These are phyloP conservation scores for Boehmeria nivea DNA, from an alignment of 306 rosid species.

Conservation along the genomic window DNA sequence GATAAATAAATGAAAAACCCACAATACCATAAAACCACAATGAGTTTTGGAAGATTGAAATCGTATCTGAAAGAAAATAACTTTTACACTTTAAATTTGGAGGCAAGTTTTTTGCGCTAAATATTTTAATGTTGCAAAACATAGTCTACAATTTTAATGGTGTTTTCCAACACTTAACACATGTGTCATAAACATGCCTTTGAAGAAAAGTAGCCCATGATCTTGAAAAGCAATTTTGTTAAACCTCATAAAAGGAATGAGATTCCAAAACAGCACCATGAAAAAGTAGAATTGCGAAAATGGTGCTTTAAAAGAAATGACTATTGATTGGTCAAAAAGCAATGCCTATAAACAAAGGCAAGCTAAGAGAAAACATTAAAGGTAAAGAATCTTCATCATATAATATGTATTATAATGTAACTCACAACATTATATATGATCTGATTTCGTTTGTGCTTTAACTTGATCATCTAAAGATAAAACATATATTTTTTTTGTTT, in stretches of 20 bases:
- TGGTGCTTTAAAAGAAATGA: constrained; percentile 6
- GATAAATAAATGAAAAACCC: no score
- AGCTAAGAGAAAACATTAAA: constrained; percentile 9
- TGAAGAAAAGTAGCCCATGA: no score
- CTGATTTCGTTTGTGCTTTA: no score
- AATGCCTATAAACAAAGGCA: constrained; percentile 32
- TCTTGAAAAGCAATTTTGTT: constrained; percentile 2
- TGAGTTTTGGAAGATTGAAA: no score
- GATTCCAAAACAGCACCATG: constrained; percentile 35
- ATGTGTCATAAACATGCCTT: no score
- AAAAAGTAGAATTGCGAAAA: constrained; percentile 12
- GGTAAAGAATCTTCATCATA: constrained; percentile 16
- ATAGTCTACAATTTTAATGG: no score
- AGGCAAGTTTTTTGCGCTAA: no score
- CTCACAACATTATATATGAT: background rate
- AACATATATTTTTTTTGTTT: background rate
- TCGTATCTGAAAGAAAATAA: no score
- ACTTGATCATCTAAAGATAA: constrained; percentile 1
- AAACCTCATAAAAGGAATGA: constrained; percentile 36
- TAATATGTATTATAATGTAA: background rate
- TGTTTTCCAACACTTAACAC: no score
- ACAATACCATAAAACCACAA: no score
- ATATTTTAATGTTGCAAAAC: no score
- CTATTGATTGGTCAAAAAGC: constrained; percentile 43
- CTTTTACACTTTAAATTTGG: no score